Evolutionary conservation across 495 filamentous ascomycete genomes (phyloP).

Genomic region (Annulohypoxylon maeteangense): DNA sequence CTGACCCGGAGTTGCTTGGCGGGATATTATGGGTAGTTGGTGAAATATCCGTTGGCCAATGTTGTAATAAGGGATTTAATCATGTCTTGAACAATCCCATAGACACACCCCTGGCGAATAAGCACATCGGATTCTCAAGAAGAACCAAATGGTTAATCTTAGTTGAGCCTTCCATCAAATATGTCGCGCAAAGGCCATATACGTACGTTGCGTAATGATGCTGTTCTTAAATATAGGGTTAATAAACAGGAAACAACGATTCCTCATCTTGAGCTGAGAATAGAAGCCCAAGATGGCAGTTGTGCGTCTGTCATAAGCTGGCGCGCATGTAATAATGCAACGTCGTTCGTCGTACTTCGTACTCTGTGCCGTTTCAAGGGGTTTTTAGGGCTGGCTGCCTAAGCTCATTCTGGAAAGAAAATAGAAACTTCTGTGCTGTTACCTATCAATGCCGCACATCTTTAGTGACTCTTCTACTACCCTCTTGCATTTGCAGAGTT

Average conservation of each 20-base stretch:
- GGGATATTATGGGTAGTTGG: not conserved
- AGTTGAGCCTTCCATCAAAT: constrained; percentile 9
- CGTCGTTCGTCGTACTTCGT: constrained; percentile 25
- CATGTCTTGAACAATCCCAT: constrained; percentile 27
- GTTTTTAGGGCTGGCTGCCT: constrained; percentile 1
- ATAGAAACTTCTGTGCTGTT: constrained; percentile 31
- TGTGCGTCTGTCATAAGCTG: constrained; percentile 19
- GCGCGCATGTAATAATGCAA: constrained; percentile 39
- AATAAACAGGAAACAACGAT: constrained; percentile 34
- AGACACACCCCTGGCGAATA: constrained; percentile 8
- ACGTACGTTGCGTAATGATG: not conserved
- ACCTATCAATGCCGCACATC: constrained; percentile 6
- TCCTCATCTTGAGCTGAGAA: constrained; percentile 26
- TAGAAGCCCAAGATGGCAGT: constrained; percentile 26
- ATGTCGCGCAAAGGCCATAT: not conserved
- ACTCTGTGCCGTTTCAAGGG: constrained; percentile 33
- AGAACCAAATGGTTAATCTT: constrained; percentile 24
- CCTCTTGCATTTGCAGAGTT: constrained; percentile 19
- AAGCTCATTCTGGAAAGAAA: constrained; percentile 36
- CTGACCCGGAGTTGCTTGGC: not conserved
- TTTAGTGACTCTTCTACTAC: not conserved
- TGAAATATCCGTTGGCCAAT: constrained; percentile 7
- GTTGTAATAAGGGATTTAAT: constrained; percentile 25
- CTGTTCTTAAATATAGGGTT: not conserved
- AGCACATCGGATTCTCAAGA: not conserved